Evolutionary conservation across 768 basidiomycete genomes (phyloP), one percentile per base, ranked within the genome.

Genomic region (Peribolospora baueri): DNA sequence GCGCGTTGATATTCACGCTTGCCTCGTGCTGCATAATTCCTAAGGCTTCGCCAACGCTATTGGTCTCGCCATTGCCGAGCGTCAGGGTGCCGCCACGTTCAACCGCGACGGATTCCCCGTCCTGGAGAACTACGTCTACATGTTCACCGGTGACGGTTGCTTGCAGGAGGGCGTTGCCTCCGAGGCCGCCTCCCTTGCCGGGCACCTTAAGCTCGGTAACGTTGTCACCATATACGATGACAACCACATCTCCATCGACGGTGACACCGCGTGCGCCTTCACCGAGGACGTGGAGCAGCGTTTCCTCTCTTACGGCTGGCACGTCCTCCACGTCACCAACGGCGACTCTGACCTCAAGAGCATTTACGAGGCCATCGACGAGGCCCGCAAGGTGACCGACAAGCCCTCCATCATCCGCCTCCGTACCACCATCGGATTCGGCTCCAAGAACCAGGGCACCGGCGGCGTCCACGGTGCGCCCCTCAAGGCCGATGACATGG

Each of bases 211-310:
- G 67, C 76, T 95, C 46, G 87, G 84, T 55, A 93, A 90, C 70
- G 73, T 95, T 63, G 80, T 95, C 64, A 84, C 82, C 56, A 73
- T 93, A 65, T 93, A 90, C 69, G 90, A 95, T 65, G 87, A 93
- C 70, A 93, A 95, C 71, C 84, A 87, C 68, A 95, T 95, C 68
- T 85, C 90, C 59, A 93, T 95, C 63, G 90, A 95, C 66, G 90
- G 90, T 59, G 78, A 86, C 69, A 95, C 88, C 60, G 77, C 77
- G 55, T 75, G 80, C 55, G 82, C 90, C 13, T 95, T 95, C 74
- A 95, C 90, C 47, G 90, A 95, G 69, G 78, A 93, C 62, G 86
- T 91, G 54, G 77, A 76, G 61, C 78, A 80, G 65, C 79, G 90
- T 55, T 93, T 88, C 75, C 70, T 79, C 65, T 67, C 90, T 2